phyloP scores from a whole-genome alignment of 2,329 filamentous ascomycete genomes.

The Penicillium digitatum region DNA sequence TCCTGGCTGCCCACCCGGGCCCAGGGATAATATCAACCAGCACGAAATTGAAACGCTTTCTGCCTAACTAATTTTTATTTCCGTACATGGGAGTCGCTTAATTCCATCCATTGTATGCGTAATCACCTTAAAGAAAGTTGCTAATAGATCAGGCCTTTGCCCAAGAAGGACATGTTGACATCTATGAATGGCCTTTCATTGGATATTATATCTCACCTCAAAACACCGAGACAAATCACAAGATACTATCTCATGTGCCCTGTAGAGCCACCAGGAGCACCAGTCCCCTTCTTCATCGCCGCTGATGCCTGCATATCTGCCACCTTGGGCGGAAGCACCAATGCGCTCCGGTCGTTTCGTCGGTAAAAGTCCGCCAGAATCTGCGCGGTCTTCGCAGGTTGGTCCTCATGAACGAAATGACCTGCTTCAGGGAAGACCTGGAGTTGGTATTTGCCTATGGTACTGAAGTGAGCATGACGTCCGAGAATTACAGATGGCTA shows the following conservation, averaged over 20 bases:
- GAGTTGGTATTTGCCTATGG: constrained; percentile 76
- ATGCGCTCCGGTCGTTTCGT: constrained; percentile 76
- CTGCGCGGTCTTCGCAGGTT: constrained; percentile 82
- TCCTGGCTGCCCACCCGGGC: not conserved
- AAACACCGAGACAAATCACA: not conserved
- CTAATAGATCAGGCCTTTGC: not conserved
- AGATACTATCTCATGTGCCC: constrained; percentile 1
- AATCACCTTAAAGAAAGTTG: not conserved
- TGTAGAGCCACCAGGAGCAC: constrained; percentile 6
- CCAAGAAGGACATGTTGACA: not conserved
- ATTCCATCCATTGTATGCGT: not conserved
- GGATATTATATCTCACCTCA: not conserved
- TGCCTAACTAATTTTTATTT: not conserved
- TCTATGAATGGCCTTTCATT: not conserved
- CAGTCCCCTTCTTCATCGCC: constrained; percentile 39
- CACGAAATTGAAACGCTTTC: not conserved
- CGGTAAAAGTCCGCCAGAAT: constrained; percentile 86
- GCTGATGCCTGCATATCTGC: constrained; percentile 57
- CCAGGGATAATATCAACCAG: not conserved
- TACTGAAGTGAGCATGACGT: not conserved
- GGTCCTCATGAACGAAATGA: constrained; percentile 94
- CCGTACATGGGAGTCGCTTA: not conserved
- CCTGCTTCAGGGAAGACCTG: constrained; percentile 93
- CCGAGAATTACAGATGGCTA: not conserved
- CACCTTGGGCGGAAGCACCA: constrained; percentile 91